phyloP scores from a whole-genome alignment of 495 filamentous ascomycete species.

The Penicillium chermesinum region DNA sequence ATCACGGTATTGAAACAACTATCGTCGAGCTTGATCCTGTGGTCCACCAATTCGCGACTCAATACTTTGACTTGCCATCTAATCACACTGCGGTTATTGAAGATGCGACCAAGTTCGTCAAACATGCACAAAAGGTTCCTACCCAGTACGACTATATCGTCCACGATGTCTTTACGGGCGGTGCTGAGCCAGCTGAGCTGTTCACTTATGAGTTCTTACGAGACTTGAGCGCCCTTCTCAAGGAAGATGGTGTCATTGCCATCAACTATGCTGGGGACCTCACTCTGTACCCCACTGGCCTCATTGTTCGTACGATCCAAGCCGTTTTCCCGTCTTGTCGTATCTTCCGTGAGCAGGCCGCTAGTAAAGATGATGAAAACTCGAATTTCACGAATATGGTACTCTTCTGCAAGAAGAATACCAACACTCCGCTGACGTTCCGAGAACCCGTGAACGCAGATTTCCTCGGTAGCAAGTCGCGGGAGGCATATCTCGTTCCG shows the following conservation, averaged over 20 bases:
- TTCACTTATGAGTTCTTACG: constrained; percentile 82
- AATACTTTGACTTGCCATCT: constrained; percentile 74
- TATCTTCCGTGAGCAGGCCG: constrained; percentile 74
- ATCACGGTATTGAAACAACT: constrained; percentile 85
- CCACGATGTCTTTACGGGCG: constrained; percentile 98
- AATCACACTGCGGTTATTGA: constrained; percentile 78
- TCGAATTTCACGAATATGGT: constrained; percentile 88
- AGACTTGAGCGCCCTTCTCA: constrained; percentile 63
- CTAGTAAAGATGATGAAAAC: constrained; percentile 33
- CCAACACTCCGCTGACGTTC: constrained; percentile 53
- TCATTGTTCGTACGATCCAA: constrained; percentile 67
- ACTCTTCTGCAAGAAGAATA: constrained; percentile 49
- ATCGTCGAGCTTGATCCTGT: constrained; percentile 91
- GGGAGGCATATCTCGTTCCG: constrained; percentile 65
- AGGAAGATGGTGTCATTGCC: constrained; percentile 75
- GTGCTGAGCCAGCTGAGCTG: constrained; percentile 79
- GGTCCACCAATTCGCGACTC: constrained; percentile 71
- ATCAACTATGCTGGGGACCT: constrained; percentile 98
- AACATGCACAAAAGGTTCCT: constrained; percentile 38
- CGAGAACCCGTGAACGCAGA: constrained; percentile 61
- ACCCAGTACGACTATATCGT: constrained; percentile 81
- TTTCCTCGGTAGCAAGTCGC: constrained; percentile 63
- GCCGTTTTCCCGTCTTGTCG: constrained; percentile 73
- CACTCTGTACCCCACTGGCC: constrained; percentile 59
- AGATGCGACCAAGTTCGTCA: constrained; percentile 74